phyloP scores from a whole-genome alignment of 2,329 filamentous ascomycete genomes.

The Colletotrichum sublineola region DNA sequence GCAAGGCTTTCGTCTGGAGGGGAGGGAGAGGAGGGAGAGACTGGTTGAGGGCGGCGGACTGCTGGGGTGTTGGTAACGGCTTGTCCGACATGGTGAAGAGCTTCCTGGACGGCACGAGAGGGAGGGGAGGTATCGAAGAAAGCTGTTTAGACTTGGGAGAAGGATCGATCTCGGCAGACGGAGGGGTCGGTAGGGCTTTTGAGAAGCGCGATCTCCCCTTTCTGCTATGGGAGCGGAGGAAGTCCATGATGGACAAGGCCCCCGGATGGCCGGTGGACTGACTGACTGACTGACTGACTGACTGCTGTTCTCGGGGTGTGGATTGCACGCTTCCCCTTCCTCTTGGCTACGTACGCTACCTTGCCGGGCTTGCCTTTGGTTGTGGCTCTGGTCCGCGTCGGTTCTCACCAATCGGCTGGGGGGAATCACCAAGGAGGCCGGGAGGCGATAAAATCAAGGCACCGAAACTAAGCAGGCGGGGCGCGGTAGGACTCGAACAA shows the following conservation, averaged over 20 bases:
- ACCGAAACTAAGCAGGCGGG: conserved; percentile 12
- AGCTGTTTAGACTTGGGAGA: conserved; percentile 40
- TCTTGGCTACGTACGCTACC: conserved; percentile 17
- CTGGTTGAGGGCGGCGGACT: conserved; percentile 44
- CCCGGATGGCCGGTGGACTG: conserved; percentile 11
- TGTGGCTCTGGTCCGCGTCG: conserved; percentile 7
- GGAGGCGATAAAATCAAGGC: conserved; percentile 19
- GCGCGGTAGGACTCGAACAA: conserved; percentile 35
- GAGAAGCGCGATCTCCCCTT: conserved; percentile 68
- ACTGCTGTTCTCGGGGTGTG: conserved; percentile 14
- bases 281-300: conserved; percentile 9
- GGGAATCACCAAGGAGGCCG: conserved; percentile 27
- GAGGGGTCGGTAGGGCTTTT: conserved; percentile 68
- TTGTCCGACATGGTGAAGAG: conserved; percentile 37
- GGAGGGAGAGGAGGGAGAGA: conserved; percentile 49
- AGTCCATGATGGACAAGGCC: conserved; percentile 32
- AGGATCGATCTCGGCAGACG: conserved; percentile 44
- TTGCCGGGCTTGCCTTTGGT: conserved; percentile 26
- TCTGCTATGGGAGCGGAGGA: conserved; percentile 49
- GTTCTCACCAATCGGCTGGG: conserved; percentile 31
- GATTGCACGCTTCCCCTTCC: conserved; percentile 19
- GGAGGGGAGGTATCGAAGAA: conserved; percentile 41
- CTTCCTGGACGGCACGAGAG: conserved; percentile 25
- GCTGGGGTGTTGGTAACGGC: conserved; percentile 46
- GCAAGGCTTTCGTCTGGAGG: conserved; percentile 43